Evolutionary conservation across 192 early-diverging fungal genomes (phyloP).

Genomic region (Podila clonocystis): DNA sequence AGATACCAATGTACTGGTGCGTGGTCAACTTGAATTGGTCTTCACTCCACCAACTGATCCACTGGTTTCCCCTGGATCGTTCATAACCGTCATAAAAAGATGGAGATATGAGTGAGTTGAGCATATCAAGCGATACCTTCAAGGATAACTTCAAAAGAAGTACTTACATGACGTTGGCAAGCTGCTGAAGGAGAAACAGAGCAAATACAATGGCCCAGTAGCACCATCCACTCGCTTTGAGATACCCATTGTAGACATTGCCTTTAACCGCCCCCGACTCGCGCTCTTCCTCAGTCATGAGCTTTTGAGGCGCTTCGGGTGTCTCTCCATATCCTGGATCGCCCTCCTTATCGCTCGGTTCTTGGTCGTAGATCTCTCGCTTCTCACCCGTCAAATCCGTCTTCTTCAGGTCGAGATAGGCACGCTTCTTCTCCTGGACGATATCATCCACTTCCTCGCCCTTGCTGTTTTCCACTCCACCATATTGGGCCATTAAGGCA

Average conservation of each 20-base stretch:
- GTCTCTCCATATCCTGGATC: conserved; percentile 8
- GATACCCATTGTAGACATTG: conserved; percentile 33
- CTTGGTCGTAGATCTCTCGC: not conserved
- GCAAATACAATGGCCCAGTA: conserved; percentile 12
- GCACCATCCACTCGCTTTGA: conserved; percentile 23
- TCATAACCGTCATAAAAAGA: not conserved
- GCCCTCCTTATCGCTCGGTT: not conserved
- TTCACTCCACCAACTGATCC: conserved; percentile 53
- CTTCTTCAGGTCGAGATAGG: conserved; percentile 8
- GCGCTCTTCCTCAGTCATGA: conserved; percentile 43
- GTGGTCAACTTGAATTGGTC: conserved; percentile 21
- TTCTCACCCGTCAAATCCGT: conserved; percentile 6
- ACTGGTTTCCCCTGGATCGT: conserved; percentile 31
- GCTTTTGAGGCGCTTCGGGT: conserved; percentile 16
- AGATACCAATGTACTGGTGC: conserved; percentile 28
- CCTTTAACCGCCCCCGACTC: conserved; percentile 47
- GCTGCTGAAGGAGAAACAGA: conserved; percentile 30
- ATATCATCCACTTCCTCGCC: conserved; percentile 17
- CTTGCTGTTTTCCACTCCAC: conserved; percentile 54
- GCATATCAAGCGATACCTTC: too few species aligned
- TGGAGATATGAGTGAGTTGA: not conserved
- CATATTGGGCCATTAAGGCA: conserved; percentile 79
- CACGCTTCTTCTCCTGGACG: not conserved
- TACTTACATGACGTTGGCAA: conserved; percentile 50
- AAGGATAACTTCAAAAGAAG: not conserved